A percentile compares a stretch with the other conserved stretches of the same genome.
phyloP scores from a whole-genome alignment of 2,329 filamentous ascomycete species.

The Penicillium sclerotiorum region DNA sequence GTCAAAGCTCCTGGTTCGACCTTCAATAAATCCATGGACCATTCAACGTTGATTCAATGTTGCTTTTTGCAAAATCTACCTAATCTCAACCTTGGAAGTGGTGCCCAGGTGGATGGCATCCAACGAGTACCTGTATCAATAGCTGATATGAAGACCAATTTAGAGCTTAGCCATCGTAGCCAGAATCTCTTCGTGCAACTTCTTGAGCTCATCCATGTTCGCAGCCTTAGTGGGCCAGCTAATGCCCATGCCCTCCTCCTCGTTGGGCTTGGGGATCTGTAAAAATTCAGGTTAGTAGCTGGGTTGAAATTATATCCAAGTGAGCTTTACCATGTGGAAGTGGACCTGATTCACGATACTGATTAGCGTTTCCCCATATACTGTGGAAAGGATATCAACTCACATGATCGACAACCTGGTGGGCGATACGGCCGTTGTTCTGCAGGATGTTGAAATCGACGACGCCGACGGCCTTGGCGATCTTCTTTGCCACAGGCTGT shows the following conservation, averaged over 20 bases:
- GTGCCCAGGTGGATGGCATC: no score
- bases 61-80: no score
- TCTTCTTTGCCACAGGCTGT: conserved; percentile 80
- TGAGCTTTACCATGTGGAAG: conserved; percentile 77
- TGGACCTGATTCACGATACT: conserved; percentile 64
- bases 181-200: conserved; percentile 80
- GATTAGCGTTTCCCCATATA: conserved; percentile 4
- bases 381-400: conserved; percentile 37
- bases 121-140: no score
- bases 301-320: neutral
- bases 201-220: conserved; percentile 83
- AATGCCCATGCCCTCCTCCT: conserved; percentile 75
- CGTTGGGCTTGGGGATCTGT: conserved; percentile 91
- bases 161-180: conserved; percentile 74
- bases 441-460: conserved; percentile 90
- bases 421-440: conserved; percentile 90
- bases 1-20: no score
- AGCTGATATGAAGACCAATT: neutral
- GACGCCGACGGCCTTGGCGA: conserved; percentile 75
- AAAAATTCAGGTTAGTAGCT: conserved; percentile 4
- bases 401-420: conserved; percentile 92
- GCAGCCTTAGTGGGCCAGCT: conserved; percentile 74
- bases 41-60: no score
- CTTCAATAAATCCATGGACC: no score
- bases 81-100: no score